Conservation (phyloP, 176 grass and related monocot genomes). For the Bonia amplexicaulis region DNA sequence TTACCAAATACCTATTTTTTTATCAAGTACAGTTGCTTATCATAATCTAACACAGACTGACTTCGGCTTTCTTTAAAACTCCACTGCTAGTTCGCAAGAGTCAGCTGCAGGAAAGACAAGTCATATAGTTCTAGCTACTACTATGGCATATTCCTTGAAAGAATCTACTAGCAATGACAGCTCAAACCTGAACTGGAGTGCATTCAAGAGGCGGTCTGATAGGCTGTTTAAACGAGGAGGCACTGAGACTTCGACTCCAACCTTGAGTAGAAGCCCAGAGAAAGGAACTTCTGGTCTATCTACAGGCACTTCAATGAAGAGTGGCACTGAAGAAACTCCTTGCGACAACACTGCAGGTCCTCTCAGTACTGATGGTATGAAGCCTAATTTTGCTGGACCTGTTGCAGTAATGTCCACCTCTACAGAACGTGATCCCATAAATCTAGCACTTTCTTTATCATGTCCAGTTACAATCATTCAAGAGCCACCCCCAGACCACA, state of each 20-base stretch:
- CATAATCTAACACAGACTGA: neutral
- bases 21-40: neutral
- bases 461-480: slow-evolving; percentile 20
- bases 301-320: slow-evolving; percentile 28
- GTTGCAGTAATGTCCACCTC: neutral
- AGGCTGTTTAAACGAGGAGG: slow-evolving; percentile 27
- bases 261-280: slow-evolving; percentile 19
- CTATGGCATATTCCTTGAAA: slow-evolving; percentile 10
- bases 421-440: neutral
- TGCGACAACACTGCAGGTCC: slow-evolving; percentile 5
- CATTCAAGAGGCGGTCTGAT: slow-evolving; percentile 23
- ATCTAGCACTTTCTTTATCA: neutral
- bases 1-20: neutral
- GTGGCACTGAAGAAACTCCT: slow-evolving; percentile 20
- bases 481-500: slow-evolving; percentile 1
- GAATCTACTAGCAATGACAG: slow-evolving; percentile 2
- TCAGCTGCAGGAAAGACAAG: neutral
- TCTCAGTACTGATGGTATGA: slow-evolving; percentile 20
- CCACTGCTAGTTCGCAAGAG: slow-evolving; percentile 8
- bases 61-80: slow-evolving; percentile 17
- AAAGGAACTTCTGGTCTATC: slow-evolving; percentile 29
- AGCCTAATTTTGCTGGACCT: slow-evolving; percentile 21
- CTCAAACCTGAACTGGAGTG: slow-evolving; percentile 26
- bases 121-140: neutral
- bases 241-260: neutral